Evolutionary conservation across 768 basidiomycete genomes (phyloP), one percentile per base, ranked within the genome.

Genomic region (Xanthoconium purpureum): DNA sequence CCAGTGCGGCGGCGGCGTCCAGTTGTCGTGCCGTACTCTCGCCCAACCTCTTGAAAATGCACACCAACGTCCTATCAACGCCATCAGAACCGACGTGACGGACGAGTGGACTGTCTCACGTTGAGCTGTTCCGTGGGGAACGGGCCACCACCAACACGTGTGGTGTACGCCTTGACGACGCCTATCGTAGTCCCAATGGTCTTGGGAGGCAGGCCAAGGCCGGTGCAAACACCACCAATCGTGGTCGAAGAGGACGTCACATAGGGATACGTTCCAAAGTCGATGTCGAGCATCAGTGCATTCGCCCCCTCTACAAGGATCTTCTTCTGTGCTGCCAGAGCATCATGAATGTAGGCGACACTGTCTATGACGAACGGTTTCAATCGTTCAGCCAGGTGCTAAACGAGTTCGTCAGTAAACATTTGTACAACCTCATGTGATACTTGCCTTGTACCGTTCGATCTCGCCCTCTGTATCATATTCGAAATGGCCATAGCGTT

Each of bases 391-490:
- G 97, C 94, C 39, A 98, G 83, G 42, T 73, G 81, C 94, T 95
- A 49, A 50, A 20, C 13, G 2, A 15, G 3, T 5, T 36, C 4
- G 14, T 59, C 33, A 55, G 42, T 38, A 28, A 52, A 11, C 37
- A 30, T 24, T 9, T 29, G 20, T 9, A 45, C 3, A 32, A 24
- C 12, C 13, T 7, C n/a, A 20, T 37, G 29, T 40, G 38, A 59
- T 38, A n/a, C 75, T 37, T 56, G 88, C 92, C 84, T 93, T 87
- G 81, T 98, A 98, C 37, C 95, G 86, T 63, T 79, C 62, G 50
- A 99, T 98, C 75, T 99, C 97, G 30, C 84, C 93, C 68, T 98
- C 96, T 11, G 97, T 98, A 70, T 98, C 97, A 70, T 98, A 98
- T 68, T 98, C 95, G 64, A 99, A 99, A 69, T 91, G 77, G 0